Conservation (phyloP, 768 basidiomycete species). For the Gloeophyllum trabeum region DNA sequence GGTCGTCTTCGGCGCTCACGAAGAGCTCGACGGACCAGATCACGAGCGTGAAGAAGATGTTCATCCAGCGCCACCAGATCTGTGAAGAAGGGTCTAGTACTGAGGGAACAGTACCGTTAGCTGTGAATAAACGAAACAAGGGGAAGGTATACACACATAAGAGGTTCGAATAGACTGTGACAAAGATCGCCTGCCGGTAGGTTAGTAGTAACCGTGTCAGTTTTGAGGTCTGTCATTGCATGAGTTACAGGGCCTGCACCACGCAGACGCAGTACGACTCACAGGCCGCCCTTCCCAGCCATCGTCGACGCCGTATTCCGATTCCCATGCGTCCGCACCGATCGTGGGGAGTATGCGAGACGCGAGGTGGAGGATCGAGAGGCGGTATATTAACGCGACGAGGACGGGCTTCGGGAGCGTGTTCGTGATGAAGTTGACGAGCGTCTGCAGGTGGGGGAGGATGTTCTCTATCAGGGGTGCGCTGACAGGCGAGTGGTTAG, state of each 20-base stretch:
- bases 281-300: constrained; percentile 72
- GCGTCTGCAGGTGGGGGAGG: constrained; percentile 68
- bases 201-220: constrained; percentile 67
- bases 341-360: constrained; percentile 79
- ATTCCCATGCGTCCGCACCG: constrained; percentile 71
- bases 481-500: constrained; percentile 21
- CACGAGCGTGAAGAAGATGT: constrained; percentile 75
- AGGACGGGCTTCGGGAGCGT: constrained; percentile 81
- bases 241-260: too few relatives aligned
- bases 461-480: constrained; percentile 71
- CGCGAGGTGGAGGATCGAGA: constrained; percentile 72
- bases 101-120: constrained; percentile 15
- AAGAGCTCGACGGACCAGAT: constrained; percentile 78
- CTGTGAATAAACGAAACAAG: background rate
- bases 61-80: constrained; percentile 90
- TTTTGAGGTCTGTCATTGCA: constrained; percentile 70
- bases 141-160: constrained; percentile 45
- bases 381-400: constrained; percentile 66
- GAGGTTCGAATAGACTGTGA: constrained; percentile 81
- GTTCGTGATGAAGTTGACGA: constrained; percentile 74
- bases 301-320: constrained; percentile 47
- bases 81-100: constrained; percentile 86
- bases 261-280: too few relatives aligned
- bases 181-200: constrained; percentile 76
- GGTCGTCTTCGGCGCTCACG: constrained; percentile 67